Percentiles rank a stretch among this genome's conserved stretches.
Evolutionary conservation across 2,329 filamentous ascomycete genomes (phyloP).

Genomic region (Talaromyces sp.): DNA sequence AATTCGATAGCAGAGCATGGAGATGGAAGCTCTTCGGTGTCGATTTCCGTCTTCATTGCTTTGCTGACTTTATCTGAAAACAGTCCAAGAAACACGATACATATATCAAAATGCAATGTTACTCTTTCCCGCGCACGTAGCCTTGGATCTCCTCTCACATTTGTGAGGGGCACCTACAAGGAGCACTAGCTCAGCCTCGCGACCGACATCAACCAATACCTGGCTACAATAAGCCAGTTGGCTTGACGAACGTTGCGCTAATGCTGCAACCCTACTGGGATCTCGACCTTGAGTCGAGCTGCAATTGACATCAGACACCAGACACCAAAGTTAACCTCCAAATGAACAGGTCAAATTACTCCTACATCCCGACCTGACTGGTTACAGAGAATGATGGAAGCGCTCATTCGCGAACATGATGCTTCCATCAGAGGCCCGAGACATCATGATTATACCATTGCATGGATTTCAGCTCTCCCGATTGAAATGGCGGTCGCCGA

Average conservation of each 20-base stretch:
- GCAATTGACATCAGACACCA: not conserved
- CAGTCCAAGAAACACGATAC: no score
- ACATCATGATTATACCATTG: constrained; percentile 14
- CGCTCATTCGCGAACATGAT: not conserved
- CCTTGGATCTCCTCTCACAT: not conserved
- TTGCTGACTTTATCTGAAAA: no score
- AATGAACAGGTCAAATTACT: not conserved
- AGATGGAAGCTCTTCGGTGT: not conserved
- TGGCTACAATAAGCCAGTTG: not conserved
- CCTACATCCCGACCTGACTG: not conserved
- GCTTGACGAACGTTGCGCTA: not conserved
- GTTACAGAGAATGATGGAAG: not conserved
- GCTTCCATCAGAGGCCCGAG: not conserved
- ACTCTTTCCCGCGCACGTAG: not conserved
- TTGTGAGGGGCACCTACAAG: not conserved
- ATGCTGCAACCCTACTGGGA: not conserved
- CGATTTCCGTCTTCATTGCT: no score
- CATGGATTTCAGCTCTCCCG: constrained; percentile 19
- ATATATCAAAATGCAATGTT: no score
- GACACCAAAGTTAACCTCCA: not conserved
- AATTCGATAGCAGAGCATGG: not conserved
- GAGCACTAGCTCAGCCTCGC: not conserved
- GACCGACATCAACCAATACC: not conserved
- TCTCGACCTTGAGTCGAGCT: not conserved
- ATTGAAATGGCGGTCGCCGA: constrained; percentile 14